A percentile compares a stretch with the other conserved stretches of the same genome.
Evolutionary conservation across 208 protist genomes (phyloP).

Genomic region (Lotmaria passim): DNA sequence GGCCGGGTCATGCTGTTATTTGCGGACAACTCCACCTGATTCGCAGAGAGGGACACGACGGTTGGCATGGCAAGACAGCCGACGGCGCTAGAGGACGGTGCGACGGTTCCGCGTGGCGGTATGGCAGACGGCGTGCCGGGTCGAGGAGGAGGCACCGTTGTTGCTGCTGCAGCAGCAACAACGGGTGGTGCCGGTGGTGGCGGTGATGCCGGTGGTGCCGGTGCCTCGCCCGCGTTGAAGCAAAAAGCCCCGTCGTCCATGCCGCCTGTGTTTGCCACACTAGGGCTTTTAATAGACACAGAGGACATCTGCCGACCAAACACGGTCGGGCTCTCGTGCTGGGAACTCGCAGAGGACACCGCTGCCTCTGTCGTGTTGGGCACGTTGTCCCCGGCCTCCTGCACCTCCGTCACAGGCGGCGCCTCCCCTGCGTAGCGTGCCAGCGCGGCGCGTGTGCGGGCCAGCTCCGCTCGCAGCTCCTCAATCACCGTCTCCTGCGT

Average conservation of each 20-base stretch:
- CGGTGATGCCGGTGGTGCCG: too few species aligned
- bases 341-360: too few species aligned
- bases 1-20: conserved; percentile 15
- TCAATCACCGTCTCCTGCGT: conserved; percentile 76
- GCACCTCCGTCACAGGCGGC: background rate
- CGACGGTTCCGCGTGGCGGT: conserved; percentile 17
- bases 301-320: conserved; percentile 6
- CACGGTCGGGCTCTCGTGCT: background rate
- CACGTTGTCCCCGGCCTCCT: background rate
- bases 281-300: background rate
- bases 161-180: background rate
- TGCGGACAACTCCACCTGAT: conserved; percentile 1
- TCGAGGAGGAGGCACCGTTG: background rate
- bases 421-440: conserved; percentile 14
- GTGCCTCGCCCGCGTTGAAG: too few species aligned
- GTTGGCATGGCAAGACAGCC: background rate
- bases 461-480: conserved; percentile 71
- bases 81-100: conserved; percentile 2
- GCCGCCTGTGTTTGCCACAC: background rate
- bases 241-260: background rate
- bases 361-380: background rate
- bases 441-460: conserved; percentile 46
- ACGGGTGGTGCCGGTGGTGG: background rate
- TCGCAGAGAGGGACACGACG: conserved; percentile 3
- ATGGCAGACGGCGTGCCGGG: background rate